Conservation (phyloP, 1,284 basidiomycete genomes). For the Leccinum variabile region DNA sequence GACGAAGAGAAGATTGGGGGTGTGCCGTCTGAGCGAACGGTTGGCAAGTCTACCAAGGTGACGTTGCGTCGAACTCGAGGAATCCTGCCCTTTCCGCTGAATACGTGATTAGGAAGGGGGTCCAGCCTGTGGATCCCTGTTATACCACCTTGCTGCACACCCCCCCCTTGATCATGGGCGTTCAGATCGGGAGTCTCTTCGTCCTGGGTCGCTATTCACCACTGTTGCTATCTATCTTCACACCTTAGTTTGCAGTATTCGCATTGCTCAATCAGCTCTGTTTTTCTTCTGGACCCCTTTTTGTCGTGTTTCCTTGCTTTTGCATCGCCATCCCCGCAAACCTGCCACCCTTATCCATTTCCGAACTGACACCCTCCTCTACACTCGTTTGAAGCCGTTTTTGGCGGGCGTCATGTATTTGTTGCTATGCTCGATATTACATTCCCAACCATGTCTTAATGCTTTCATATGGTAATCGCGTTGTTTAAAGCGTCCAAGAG, state of each 20-base stretch:
- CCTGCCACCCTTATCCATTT: constrained; percentile 18
- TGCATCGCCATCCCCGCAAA: constrained; percentile 26
- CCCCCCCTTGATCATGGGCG: constrained; percentile 17
- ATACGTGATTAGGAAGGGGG: constrained; percentile 21
- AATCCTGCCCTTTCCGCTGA: constrained; percentile 17
- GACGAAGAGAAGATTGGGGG: constrained; percentile 16
- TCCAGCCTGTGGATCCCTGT: constrained; percentile 25
- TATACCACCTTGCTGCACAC: constrained; percentile 32
- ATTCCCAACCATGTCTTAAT: constrained; percentile 37
- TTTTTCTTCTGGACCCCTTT: constrained; percentile 21
- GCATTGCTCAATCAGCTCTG: constrained; percentile 26
- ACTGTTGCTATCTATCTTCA: constrained; percentile 29
- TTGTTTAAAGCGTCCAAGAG: constrained; percentile 28
- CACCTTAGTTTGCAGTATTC: constrained; percentile 26
- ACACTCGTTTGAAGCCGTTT: constrained; percentile 33
- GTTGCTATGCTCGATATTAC: constrained; percentile 36
- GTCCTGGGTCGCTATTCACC: constrained; percentile 18
- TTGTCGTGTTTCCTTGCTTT: constrained; percentile 24
- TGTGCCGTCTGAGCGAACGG: constrained; percentile 17
- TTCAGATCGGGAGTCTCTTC: constrained; percentile 22
- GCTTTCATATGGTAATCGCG: constrained; percentile 38
- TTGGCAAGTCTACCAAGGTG: constrained; percentile 27
- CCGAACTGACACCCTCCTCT: constrained; percentile 29
- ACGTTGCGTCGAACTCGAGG: constrained; percentile 27
- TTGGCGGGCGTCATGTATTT: constrained; percentile 36